Evolutionary conservation across 2,329 filamentous ascomycete genomes (phyloP), one percentile per base, ranked within the genome.

Genomic region (Falciphora oryzae): DNA sequence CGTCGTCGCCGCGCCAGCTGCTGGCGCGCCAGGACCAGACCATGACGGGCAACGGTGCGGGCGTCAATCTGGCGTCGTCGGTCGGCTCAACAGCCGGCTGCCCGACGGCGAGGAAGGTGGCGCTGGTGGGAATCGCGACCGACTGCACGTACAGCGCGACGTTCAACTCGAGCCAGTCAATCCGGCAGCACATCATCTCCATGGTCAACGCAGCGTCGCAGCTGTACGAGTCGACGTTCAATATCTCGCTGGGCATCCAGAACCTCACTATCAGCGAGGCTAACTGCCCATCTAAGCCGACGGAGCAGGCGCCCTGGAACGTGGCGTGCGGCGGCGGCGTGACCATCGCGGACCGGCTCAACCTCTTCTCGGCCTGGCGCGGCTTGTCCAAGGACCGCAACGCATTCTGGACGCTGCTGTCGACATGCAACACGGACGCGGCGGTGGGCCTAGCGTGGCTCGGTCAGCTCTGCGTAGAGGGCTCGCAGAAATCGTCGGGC

Each of bases 401-500:
- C 75, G 93, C 93, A 22, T 96, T 96, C 77, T 99, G 94, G 94
- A 96, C 91, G 3, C 81, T 97, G 35, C 81, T 97, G 72, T 93
- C 88, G 64, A 92, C 85, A 22, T 97, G 93, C 75, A 85, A 87
- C 69, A 96, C 92, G 0, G 89, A 87, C 62, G 85, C 89, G 38
- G 93, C 95, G 65, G 94, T 99, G 61, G 94, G 94, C 3, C 82
- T 98, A 56, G 92, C 94, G 13, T 99, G 95, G 94, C 82, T 97
- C 38, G 93, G 94, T 61, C 92, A 96, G 76, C 85, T 93, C 57
- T 98, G 95, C 75, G 80, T 85, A 35, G 73, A 77, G 32, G 84
- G 84, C 32, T 81, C 90, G 2, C 81, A 83, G 61, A 78, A 79
- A 6, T 83, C 85, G 27, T 78, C 82, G 57, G 78, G 77, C 31